Conservation (phyloP, 208 protist species). For the Leishmania mexicana region DNA sequence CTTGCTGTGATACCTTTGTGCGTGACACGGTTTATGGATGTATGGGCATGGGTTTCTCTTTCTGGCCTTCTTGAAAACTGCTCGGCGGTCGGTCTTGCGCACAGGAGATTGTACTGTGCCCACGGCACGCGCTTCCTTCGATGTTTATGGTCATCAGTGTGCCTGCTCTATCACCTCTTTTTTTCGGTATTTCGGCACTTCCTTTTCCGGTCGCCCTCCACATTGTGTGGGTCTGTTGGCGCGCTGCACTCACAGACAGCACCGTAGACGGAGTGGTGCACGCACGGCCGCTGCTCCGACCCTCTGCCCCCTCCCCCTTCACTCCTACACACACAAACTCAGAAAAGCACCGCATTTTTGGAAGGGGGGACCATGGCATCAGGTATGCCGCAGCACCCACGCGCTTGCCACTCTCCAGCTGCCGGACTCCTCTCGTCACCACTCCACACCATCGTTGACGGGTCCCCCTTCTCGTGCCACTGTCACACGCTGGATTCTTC, state of each 20-base stretch:
- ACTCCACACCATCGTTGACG: not conserved
- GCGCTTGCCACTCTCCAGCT: not conserved
- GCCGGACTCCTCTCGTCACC: not conserved
- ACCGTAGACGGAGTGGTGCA: not conserved
- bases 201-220: not conserved
- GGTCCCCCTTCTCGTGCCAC: not conserved
- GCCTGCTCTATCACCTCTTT: not conserved
- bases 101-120: not conserved
- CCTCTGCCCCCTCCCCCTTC: not conserved
- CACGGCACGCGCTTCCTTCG: not conserved
- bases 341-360: not conserved
- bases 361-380: not conserved
- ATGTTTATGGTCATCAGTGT: not conserved
- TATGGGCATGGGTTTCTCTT: not conserved
- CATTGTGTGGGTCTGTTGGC: not conserved
- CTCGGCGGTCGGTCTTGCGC: not conserved
- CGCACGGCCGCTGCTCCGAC: not conserved
- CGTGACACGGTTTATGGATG: not conserved
- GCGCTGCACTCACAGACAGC: not conserved
- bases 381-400: not conserved
- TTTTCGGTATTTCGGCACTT: not conserved
- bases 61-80: not conserved
- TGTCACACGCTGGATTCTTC: not conserved
- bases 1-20: not conserved
- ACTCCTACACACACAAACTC: not conserved